A percentile compares a stretch with the other conserved stretches of the same genome.
phyloP scores from a whole-genome alignment of 78 protist genomes.

The Monosiga brevicollis region DNA sequence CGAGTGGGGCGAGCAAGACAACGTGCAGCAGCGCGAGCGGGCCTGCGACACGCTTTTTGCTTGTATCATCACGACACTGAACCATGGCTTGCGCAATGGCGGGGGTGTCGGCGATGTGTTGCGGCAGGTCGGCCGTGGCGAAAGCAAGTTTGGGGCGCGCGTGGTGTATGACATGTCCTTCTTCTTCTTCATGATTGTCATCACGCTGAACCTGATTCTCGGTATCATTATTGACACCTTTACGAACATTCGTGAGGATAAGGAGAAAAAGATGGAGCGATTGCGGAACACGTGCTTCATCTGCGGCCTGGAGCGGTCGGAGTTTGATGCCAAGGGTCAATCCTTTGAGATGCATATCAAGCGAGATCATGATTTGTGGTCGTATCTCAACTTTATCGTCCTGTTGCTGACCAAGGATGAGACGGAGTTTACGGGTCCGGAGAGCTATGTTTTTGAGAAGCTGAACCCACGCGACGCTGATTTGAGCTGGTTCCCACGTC shows the following conservation, averaged over 20 bases:
- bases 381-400: constrained; percentile 45
- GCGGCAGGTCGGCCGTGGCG: background rate
- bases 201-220: constrained; percentile 54
- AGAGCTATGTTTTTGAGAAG: constrained; percentile 18
- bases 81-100: constrained; percentile 27
- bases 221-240: constrained; percentile 73
- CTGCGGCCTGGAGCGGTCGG: constrained; percentile 25
- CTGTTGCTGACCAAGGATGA: constrained; percentile 26
- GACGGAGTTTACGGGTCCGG: constrained; percentile 54
- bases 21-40: constrained; percentile 1
- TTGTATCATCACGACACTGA: constrained; percentile 6
- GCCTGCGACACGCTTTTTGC: constrained; percentile 3
- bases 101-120: constrained; percentile 46
- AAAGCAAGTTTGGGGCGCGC: constrained; percentile 13
- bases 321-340: constrained; percentile 7
- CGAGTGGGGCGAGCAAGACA: background rate
- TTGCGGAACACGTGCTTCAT: constrained; percentile 31
- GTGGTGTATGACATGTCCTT: constrained; percentile 31
- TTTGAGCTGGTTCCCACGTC: constrained; percentile 20
- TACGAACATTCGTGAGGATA: constrained; percentile 55
- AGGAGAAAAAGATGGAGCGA: constrained; percentile 23
- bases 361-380: constrained; percentile 62
- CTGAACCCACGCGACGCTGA: background rate
- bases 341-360: constrained; percentile 44
- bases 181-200: constrained; percentile 43